Percentiles rank a stretch among this genome's conserved stretches.
These are phyloP conservation scores for Penicillium soppii DNA, from an alignment of 495 filamentous ascomycete species.

Conservation along the genomic window DNA sequence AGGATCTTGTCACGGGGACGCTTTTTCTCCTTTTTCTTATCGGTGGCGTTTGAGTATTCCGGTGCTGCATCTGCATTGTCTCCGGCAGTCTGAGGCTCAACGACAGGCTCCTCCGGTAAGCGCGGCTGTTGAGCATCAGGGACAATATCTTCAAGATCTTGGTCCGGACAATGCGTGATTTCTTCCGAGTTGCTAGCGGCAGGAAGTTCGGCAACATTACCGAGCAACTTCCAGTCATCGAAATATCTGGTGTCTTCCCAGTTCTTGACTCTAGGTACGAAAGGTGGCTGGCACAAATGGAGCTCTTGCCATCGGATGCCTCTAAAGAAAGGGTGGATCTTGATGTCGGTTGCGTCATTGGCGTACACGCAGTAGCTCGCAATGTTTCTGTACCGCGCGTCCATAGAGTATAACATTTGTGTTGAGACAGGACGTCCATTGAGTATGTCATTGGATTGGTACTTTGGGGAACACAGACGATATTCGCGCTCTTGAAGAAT, in stretches of 20 bases:
- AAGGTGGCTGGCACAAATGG: slow-evolving; percentile 68
- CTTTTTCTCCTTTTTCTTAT: slow-evolving; percentile 57
- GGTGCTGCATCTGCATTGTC: neutral
- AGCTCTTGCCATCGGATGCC: slow-evolving; percentile 66
- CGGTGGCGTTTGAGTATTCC: slow-evolving; percentile 18
- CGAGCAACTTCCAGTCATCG: slow-evolving; percentile 72
- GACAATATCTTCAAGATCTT: slow-evolving; percentile 14
- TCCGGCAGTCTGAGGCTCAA: neutral
- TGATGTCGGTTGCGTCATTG: slow-evolving; percentile 76
- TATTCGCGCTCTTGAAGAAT: slow-evolving; percentile 75
- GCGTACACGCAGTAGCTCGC: slow-evolving; percentile 68
- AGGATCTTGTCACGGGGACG: slow-evolving; percentile 77
- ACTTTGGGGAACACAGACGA: slow-evolving; percentile 72
- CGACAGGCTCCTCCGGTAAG: neutral
- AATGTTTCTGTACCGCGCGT: slow-evolving; percentile 30
- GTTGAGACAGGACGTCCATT: slow-evolving; percentile 31
- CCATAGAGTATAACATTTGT: slow-evolving; percentile 33
- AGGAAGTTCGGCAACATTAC: slow-evolving; percentile 42
- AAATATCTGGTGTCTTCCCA: slow-evolving; percentile 89
- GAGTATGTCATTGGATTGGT: slow-evolving; percentile 60
- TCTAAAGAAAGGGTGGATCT: slow-evolving; percentile 70
- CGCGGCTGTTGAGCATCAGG: slow-evolving; percentile 4
- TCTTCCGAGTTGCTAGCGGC: slow-evolving; percentile 21
- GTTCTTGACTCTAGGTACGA: slow-evolving; percentile 66
- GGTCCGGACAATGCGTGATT: slow-evolving; percentile 4